Conservation (phyloP, 768 basidiomycete species). For the Calvatia gigantea region DNA sequence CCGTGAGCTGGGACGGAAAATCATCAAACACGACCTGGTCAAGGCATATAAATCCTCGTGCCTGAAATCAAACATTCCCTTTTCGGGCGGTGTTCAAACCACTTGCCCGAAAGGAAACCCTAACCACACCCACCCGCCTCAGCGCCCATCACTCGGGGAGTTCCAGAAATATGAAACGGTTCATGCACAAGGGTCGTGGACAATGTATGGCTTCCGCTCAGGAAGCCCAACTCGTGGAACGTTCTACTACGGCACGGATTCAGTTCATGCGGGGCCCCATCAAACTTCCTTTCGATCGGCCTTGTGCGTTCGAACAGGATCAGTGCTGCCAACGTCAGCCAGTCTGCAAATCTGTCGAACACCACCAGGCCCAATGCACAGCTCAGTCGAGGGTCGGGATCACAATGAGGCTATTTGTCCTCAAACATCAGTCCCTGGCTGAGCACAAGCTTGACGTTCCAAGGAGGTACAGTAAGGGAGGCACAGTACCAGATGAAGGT, state of each 20-base stretch:
- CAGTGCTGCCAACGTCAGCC: neutral
- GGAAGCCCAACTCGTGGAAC: neutral
- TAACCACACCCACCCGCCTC: conserved; percentile 12
- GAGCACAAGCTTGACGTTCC: too few species aligned
- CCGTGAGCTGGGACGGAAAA: conserved; percentile 32
- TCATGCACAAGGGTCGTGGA: neutral
- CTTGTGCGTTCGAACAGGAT: neutral
- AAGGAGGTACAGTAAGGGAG: too few species aligned
- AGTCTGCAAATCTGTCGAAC: neutral
- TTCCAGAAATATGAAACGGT: neutral
- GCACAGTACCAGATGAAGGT: neutral
- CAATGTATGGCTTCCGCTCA: neutral
- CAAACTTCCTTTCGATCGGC: neutral
- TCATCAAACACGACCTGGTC: conserved; percentile 8
- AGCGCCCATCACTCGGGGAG: neutral
- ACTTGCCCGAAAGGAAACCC: conserved; percentile 15
- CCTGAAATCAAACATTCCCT: conserved; percentile 24
- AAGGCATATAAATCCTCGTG: conserved; percentile 16
- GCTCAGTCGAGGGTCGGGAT: neutral
- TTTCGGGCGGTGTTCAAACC: neutral
- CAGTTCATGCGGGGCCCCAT: neutral
- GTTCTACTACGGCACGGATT: neutral
- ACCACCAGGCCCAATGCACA: neutral
- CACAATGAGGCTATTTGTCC: too few species aligned
- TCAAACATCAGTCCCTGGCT: too few species aligned